Evolutionary conservation across 768 basidiomycete species (phyloP), one percentile per base, ranked within the genome.

Genomic region (Artomyces pyxidatus): DNA sequence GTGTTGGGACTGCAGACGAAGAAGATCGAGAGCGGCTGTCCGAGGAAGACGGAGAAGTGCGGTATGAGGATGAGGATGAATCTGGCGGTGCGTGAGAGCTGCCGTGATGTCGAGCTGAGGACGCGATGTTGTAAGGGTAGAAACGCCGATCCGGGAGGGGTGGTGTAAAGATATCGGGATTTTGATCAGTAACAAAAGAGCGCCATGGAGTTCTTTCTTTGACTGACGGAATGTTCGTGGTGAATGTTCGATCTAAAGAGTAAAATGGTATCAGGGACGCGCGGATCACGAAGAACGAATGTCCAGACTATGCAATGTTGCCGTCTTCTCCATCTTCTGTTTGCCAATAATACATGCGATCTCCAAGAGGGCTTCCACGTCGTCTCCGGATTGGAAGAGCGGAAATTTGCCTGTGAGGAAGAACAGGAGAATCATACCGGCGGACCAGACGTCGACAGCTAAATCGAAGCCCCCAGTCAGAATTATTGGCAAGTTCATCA

Each of bases 371-470:
- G 94, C 96, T 64, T 99, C 95, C 29, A 84, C 77, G 61, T 99
- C 96, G 59, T 98, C 92, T 58, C 78, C 87, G 17, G 93, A 91
- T 57, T 91, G 87, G 68, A 98, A 93, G 25, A 97, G 67, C 1
- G 96, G 96, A 61, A 97, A 99, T 57, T 95, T 96, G 38, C 81
- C 78, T 0, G 84, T 85, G 29, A 99, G 72, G 69, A 97, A 94
- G 68, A 94, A 94, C 6, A 98, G 74, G 0, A 99, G 67, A 46
- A 97, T 96, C 59, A 85, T 83, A 0, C 96, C 96, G 6, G 81
- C 89, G 0, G 94, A 85, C 96, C 96, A 99, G 40, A 98, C 79
- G 58, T 99, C 96, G 61, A 98, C 85, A 2, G 95, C 96, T 99
- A 61, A 35, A 40, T 14, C 28, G 14, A 51, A 23, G 32, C n/a